phyloP scores from a whole-genome alignment of 129 eudicot genomes.

The Flaveria trinervia region DNA sequence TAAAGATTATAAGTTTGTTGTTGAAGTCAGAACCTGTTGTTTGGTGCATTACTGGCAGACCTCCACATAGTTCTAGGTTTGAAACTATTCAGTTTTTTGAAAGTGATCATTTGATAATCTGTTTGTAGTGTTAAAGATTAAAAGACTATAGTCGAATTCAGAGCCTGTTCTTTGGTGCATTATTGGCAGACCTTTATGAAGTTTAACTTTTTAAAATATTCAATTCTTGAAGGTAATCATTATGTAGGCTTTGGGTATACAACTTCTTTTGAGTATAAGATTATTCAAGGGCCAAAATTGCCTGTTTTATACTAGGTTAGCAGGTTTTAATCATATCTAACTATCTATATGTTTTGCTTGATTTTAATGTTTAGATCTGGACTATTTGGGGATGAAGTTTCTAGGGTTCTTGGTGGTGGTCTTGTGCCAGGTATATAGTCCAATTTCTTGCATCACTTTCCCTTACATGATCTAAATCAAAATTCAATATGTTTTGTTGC shows the following conservation, averaged over 20 bases:
- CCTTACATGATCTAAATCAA: not conserved
- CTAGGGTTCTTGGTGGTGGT: slow-evolving; percentile 96
- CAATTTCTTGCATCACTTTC: not conserved
- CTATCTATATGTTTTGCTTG: slow-evolving; percentile 5
- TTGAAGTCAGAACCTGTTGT: no score
- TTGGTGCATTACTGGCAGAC: no score
- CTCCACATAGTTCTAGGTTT: no score
- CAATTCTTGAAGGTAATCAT: not conserved
- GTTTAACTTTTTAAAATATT: not conserved
- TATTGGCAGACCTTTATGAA: not conserved
- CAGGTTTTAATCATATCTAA: not conserved
- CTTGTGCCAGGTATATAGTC: slow-evolving; percentile 77
- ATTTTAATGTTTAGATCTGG: slow-evolving; percentile 52
- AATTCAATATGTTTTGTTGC: not conserved
- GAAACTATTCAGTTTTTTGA: no score
- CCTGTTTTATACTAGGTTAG: not conserved
- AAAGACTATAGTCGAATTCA: no score
- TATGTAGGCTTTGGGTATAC: not conserved
- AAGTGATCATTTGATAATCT: no score
- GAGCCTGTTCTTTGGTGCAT: no score
- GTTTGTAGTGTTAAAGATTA: no score
- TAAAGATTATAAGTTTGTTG: not conserved
- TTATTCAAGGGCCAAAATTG: not conserved
- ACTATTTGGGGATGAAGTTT: slow-evolving; percentile 75
- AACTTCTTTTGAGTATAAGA: not conserved